Evolutionary conservation across 768 basidiomycete species (phyloP), one percentile per base, ranked within the genome.

Genomic region (Boletus tomentosulus): DNA sequence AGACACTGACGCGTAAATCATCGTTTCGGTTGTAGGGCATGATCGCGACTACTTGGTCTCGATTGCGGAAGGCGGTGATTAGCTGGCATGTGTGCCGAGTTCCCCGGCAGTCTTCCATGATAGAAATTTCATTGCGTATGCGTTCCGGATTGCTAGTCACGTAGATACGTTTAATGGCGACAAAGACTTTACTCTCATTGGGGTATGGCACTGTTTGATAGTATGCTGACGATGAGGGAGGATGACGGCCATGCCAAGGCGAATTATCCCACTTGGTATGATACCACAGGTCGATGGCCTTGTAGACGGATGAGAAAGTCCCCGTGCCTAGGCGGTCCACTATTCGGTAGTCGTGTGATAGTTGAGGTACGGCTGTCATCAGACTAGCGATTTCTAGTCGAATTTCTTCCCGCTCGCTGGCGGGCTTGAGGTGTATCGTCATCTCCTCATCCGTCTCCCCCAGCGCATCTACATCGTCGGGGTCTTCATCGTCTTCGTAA

Each of bases 271-370:
- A 91, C 49, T 88, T 87, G 46, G 78, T 73, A 60, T 91, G 82
- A 62, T 88, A 82, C 54, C 78, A 72, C 15, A 88, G 62, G 69
- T 99, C 97, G 58, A 95, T 70, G 0, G 95, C 97, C 64, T 98
- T 97, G 79, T 98, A 99, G n/a, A 99, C 97, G 10, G 94, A 94
- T 0, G 96, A 98, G 73, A 99, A 99, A 1, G 96, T 99, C 15
- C 96, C 96, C 50, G 95, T 98, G 13, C 97, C 97, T 1, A 99
- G 80, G 1, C 95, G 82, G 73, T 98, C 96, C 34, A 98, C 69
- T 34, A 98, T 76, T 47, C 75, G 79, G 75, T 96, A 98, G 58
- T 88, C 77, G 3, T 74, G 64, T 5, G 71, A 66, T 50, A 96
- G 76, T n/a, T 78, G 70, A 0, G 89, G 87, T 4, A 96, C 83